Base-by-base conservation (phyloP, 2,329 filamentous ascomycete genomes). In the Penicillium rolfsii region DNA sequence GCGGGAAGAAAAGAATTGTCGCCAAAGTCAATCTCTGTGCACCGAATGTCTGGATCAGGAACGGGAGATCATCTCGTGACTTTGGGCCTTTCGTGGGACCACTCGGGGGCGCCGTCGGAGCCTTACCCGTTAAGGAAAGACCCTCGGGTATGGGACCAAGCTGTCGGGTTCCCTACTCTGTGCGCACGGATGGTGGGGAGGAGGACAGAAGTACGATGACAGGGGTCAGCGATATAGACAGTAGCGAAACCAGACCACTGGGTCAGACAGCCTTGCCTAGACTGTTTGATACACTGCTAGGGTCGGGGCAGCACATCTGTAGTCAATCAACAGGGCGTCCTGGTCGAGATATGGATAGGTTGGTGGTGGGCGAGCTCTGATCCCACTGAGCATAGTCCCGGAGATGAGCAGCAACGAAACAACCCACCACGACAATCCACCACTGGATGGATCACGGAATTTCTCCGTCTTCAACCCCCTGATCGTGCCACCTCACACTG, bases 41-140 rank as follows among this genome's bases (percentile, higher is more conserved):
- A 33, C 45, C 60, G 45, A 26, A 22, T 26, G 35, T 59, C 45
- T 58, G 60, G 63, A 41, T 64, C 61, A 64, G 61, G 63, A 45
- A 61, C 65, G 65, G 65, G 61, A 64, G 63, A 67, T 67, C 60
- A 52, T 60, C 64, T 64, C 61, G 62, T 66, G 64, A 66, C 64
- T 59, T 49, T 50, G n/a, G 22, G 43, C 30, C 5, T 45, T 41
- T 19, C 24, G 14, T 36, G 22, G 35, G 33, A 33, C 30, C 30
- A 22, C 19, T 54, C 52, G 52, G 53, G 45, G 28, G 49, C 24
- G 41, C 43, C 48, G 62, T 3, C 7, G 52, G 33, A 38, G 28
- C 59, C 19, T 58, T 64, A 26, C 59, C 43, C 3, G 7, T 50
- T 62, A 52, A 26, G 59, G 62, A 6, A 55, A 36, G 38, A 46